Conservation (phyloP, 2,329 filamentous ascomycete genomes). For the Celoporthe dispersa region DNA sequence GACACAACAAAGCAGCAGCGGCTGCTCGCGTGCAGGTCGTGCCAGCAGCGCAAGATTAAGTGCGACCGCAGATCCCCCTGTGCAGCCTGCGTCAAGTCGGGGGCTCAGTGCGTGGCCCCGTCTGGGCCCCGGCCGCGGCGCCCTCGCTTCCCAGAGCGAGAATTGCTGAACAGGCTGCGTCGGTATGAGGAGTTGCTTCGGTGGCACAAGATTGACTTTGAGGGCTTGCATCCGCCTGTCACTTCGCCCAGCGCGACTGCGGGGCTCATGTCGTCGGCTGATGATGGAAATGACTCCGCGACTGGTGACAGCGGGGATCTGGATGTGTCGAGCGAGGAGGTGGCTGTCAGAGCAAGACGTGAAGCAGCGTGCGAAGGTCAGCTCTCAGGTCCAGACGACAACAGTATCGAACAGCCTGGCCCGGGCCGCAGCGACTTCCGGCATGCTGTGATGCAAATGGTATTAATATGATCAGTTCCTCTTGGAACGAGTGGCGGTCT, state of each 20-base stretch:
- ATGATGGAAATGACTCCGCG: not conserved
- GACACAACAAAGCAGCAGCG: not conserved
- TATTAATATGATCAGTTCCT: not conserved
- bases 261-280: not conserved
- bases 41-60: constrained; percentile 67
- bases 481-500: not conserved
- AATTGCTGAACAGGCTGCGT: constrained; percentile 60
- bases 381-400: not conserved
- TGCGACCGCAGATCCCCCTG: constrained; percentile 66
- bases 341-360: not conserved
- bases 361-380: not conserved
- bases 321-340: constrained; percentile 31
- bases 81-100: constrained; percentile 52
- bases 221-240: constrained; percentile 43
- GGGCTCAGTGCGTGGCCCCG: constrained; percentile 49
- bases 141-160: constrained; percentile 58
- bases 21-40: constrained; percentile 58
- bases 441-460: constrained; percentile 1
- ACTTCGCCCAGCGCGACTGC: constrained; percentile 26
- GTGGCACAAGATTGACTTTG: constrained; percentile 59
- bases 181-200: constrained; percentile 61
- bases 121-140: constrained; percentile 44
- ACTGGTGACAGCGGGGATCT: constrained; percentile 16
- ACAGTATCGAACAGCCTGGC: not conserved
- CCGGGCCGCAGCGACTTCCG: not conserved